Conservation (phyloP, 768 basidiomycete genomes). For the Bullera alba region DNA sequence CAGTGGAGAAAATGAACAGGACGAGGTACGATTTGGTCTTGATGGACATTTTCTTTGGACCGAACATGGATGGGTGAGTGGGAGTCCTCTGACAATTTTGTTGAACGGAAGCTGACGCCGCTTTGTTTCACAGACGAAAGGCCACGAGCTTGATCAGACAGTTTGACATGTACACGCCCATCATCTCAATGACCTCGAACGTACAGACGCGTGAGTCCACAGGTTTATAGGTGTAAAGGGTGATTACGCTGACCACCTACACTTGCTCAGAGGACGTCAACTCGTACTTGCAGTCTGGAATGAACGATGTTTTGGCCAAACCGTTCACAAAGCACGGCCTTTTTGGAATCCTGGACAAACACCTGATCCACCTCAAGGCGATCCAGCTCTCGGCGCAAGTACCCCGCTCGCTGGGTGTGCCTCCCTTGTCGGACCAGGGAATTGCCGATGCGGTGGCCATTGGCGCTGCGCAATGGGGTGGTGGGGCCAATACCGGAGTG, state of each 20-base stretch:
- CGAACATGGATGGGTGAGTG: conserved; percentile 47
- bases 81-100: conserved; percentile 47
- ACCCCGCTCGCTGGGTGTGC: conserved; percentile 62
- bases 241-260: neutral
- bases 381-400: conserved; percentile 65
- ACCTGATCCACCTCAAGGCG: conserved; percentile 75
- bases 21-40: conserved; percentile 93
- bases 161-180: conserved; percentile 91
- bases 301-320: conserved; percentile 96
- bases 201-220: conserved; percentile 71
- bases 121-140: conserved; percentile 21
- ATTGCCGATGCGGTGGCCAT: conserved; percentile 38
- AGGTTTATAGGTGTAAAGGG: neutral
- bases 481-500: neutral
- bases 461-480: conserved; percentile 6
- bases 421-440: conserved; percentile 48
- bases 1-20: conserved; percentile 92
- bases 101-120: neutral
- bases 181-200: conserved; percentile 97
- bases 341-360: conserved; percentile 91
- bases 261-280: conserved; percentile 30
- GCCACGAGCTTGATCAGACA: conserved; percentile 90
- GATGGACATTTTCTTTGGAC: conserved; percentile 89
- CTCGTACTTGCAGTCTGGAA: conserved; percentile 51
- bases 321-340: conserved; percentile 94